These are phyloP conservation scores for Byssoonygena ceratinophila DNA, from an alignment of 2,329 filamentous ascomycete genomes.

Conservation along the genomic window DNA sequence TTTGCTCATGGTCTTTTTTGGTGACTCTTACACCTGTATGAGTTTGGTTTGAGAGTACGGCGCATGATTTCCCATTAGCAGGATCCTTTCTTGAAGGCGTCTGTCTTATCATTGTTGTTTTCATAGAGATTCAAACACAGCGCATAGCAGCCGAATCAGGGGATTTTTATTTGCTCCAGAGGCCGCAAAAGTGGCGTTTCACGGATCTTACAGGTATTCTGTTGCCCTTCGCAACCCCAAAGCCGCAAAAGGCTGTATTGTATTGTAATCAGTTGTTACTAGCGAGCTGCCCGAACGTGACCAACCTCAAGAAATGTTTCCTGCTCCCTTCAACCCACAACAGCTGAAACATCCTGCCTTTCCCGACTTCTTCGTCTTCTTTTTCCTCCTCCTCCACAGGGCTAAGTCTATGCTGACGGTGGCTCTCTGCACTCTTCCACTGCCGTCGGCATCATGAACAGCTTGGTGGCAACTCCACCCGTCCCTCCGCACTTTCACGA, in stretches of 20 bases:
- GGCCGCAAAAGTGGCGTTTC: neutral
- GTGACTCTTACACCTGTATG: neutral
- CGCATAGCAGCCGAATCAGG: neutral
- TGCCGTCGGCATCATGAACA: conserved; percentile 46
- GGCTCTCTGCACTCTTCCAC: conserved; percentile 11
- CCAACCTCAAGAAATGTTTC: conserved; percentile 11
- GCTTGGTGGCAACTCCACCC: conserved; percentile 47
- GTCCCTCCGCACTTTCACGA: conserved; percentile 54
- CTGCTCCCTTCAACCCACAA: conserved; percentile 19
- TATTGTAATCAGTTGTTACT: conserved; percentile 8
- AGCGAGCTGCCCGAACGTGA: conserved; percentile 5
- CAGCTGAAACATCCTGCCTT: neutral
- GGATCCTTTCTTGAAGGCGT: neutral
- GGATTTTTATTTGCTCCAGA: neutral
- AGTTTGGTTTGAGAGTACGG: neutral
- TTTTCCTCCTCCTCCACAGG: conserved; percentile 6
- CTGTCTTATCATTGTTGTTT: neutral
- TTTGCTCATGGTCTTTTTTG: neutral
- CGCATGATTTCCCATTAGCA: neutral
- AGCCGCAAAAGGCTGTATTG: neutral
- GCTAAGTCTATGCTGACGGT: neutral
- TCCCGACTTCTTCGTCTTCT: neutral
- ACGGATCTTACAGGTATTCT: conserved; percentile 8
- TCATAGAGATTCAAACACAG: neutral
- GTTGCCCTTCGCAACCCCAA: conserved; percentile 9